phyloP scores from a whole-genome alignment of 2,329 filamentous ascomycete species.

The Pseudogymnoascus destructans region DNA sequence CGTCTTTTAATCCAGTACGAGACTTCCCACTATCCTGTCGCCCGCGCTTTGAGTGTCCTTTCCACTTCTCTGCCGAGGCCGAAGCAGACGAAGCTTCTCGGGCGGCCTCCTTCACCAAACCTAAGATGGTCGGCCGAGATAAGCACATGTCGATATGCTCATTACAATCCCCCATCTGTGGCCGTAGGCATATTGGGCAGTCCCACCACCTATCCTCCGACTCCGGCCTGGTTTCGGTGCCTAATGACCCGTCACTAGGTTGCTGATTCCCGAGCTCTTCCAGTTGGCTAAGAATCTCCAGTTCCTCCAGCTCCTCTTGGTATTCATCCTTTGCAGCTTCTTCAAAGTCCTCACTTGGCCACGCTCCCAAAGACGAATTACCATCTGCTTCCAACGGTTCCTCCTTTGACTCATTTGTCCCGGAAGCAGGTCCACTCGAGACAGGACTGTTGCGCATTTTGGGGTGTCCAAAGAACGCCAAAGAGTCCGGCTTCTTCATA shows the following conservation, averaged over 20 bases:
- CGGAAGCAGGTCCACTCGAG: slow-evolving; percentile 14
- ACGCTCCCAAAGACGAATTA: slow-evolving; percentile 48
- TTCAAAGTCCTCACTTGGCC: slow-evolving; percentile 55
- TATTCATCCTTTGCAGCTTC: slow-evolving; percentile 45
- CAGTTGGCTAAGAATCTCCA: slow-evolving; percentile 50
- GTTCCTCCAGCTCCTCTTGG: slow-evolving; percentile 46
- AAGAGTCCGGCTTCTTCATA: slow-evolving; percentile 66
- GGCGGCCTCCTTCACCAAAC: slow-evolving; percentile 50
- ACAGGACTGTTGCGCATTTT: slow-evolving; percentile 18
- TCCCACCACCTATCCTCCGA: slow-evolving; percentile 51
- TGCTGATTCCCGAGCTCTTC: slow-evolving; percentile 27
- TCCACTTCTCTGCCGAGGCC: neutral
- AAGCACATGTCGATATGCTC: slow-evolving; percentile 87
- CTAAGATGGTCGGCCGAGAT: slow-evolving; percentile 61
- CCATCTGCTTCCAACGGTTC: slow-evolving; percentile 30
- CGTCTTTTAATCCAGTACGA: neutral
- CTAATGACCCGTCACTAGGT: slow-evolving; percentile 23
- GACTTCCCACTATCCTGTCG: neutral
- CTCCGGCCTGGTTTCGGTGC: neutral
- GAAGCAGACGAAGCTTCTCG: slow-evolving; percentile 31
- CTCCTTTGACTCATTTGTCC: slow-evolving; percentile 24
- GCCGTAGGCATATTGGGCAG: slow-evolving; percentile 75
- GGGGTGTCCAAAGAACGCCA: slow-evolving; percentile 60
- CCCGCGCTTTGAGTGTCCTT: neutral
- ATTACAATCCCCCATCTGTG: slow-evolving; percentile 66